phyloP scores from a whole-genome alignment of 257 asterid species.

The Echites panduratus region DNA sequence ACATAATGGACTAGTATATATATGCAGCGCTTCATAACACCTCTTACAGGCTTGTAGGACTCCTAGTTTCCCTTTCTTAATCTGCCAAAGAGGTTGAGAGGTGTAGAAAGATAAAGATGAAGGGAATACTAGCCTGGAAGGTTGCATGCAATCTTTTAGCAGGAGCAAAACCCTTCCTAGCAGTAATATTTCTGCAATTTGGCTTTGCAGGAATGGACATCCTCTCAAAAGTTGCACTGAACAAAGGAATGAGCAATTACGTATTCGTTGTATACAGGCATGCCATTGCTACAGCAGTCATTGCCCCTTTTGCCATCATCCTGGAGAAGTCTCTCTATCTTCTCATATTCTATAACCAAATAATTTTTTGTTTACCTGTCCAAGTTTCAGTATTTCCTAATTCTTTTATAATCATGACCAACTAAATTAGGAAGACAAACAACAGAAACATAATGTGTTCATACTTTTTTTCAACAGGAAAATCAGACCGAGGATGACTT shows the following conservation, averaged over 20 bases:
- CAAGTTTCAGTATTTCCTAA: neutral
- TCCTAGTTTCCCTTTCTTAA: neutral
- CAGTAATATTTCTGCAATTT: slow-evolving; percentile 67
- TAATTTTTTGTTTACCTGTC: neutral
- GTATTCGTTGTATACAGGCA: slow-evolving; percentile 90
- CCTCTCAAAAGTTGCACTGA: slow-evolving; percentile 72
- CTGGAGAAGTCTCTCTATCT: slow-evolving; percentile 52
- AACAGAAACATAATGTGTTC: neutral
- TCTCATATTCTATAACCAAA: neutral
- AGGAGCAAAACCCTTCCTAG: slow-evolving; percentile 65
- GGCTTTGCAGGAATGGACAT: slow-evolving; percentile 95
- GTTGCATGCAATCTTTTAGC: slow-evolving; percentile 18
- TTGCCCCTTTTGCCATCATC: slow-evolving; percentile 74
- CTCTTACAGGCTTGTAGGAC: neutral
- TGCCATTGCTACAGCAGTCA: slow-evolving; percentile 64
- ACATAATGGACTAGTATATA: neutral
- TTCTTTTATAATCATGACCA: neutral
- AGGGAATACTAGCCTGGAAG: slow-evolving; percentile 17
- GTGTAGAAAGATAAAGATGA: slow-evolving; percentile 8
- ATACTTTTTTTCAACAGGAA: slow-evolving; percentile 44
- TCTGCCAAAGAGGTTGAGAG: neutral
- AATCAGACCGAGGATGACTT: slow-evolving; percentile 82
- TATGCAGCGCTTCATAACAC: neutral
- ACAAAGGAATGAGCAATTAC: slow-evolving; percentile 92
- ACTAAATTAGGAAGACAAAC: neutral